A percentile compares a stretch with the other conserved stretches of the same genome.
These are phyloP conservation scores for Oxyria digyna DNA, from an alignment of 148 eudicot species.

Conservation along the genomic window DNA sequence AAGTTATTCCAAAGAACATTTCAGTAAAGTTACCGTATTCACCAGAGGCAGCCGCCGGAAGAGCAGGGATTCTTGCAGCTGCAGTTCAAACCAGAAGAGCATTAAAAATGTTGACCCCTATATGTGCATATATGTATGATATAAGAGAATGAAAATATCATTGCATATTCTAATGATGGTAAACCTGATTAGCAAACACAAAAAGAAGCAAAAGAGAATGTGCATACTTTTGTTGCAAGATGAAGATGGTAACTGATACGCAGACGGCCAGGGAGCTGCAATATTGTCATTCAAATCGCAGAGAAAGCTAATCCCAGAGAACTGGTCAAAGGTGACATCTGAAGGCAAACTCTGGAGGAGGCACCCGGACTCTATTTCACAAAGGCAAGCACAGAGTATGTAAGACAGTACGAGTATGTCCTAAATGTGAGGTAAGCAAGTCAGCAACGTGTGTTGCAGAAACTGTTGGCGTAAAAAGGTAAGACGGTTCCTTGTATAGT, in stretches of 20 bases:
- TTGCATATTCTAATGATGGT: background rate
- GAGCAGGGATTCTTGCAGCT: slow-evolving; percentile 81
- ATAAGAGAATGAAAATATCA: background rate
- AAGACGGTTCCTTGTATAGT: background rate
- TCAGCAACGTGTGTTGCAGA: background rate
- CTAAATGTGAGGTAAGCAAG: background rate
- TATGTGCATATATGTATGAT: background rate
- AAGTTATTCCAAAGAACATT: background rate
- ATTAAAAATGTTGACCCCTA: slow-evolving; percentile 1
- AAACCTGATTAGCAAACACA: background rate
- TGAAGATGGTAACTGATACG: slow-evolving; percentile 53
- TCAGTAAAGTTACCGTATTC: slow-evolving; percentile 43
- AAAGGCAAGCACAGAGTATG: slow-evolving; percentile 1
- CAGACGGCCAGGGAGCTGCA: slow-evolving; percentile 93
- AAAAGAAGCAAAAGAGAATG: slow-evolving; percentile 2
- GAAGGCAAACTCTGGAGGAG: slow-evolving; percentile 94
- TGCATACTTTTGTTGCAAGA: slow-evolving; percentile 79
- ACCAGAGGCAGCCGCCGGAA: slow-evolving; percentile 89
- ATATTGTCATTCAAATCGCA: slow-evolving; percentile 95
- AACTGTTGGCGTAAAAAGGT: background rate
- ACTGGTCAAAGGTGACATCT: slow-evolving; percentile 59
- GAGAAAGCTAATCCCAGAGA: slow-evolving; percentile 71
- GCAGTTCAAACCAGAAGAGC: slow-evolving; percentile 16
- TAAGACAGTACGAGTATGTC: background rate
- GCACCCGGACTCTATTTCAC: slow-evolving; percentile 62